These are phyloP conservation scores for Coemansia sp. DNA, from an alignment of 192 early-diverging fungal species.

Conservation along the genomic window DNA sequence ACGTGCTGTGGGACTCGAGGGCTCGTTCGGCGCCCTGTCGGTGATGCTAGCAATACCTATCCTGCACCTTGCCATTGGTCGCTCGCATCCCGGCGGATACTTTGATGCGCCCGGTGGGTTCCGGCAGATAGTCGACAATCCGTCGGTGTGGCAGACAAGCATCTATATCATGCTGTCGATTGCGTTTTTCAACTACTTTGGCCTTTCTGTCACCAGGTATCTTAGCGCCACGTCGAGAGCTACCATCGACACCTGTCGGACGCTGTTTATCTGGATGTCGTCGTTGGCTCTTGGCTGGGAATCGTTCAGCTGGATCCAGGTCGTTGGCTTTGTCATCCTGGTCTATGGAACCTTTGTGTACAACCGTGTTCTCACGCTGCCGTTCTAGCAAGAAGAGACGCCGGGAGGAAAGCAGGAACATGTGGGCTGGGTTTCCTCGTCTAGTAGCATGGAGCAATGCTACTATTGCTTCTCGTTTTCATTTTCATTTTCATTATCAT, in stretches of 20 bases:
- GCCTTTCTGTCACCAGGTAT: slow-evolving; percentile 81
- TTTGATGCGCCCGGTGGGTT: slow-evolving; percentile 80
- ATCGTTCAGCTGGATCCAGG: slow-evolving; percentile 84
- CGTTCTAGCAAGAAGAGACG: too few species aligned
- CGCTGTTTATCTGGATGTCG: slow-evolving; percentile 94
- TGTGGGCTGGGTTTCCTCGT: too few species aligned
- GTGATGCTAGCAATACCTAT: slow-evolving; percentile 68
- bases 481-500: too few species aligned
- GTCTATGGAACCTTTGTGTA: slow-evolving; percentile 85
- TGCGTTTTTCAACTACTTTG: slow-evolving; percentile 96
- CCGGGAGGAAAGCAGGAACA: too few species aligned
- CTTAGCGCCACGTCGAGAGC: slow-evolving; percentile 87
- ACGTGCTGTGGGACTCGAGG: slow-evolving; percentile 91
- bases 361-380: slow-evolving; percentile 77
- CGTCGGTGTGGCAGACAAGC: slow-evolving; percentile 64
- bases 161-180: slow-evolving; percentile 87
- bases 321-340: slow-evolving; percentile 75
- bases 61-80: slow-evolving; percentile 69
- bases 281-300: slow-evolving; percentile 94
- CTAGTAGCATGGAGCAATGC: too few species aligned
- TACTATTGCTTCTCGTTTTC: too few species aligned
- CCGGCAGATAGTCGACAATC: slow-evolving; percentile 63
- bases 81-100: slow-evolving; percentile 64
- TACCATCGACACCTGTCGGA: slow-evolving; percentile 95
- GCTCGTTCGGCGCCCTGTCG: slow-evolving; percentile 80